phyloP scores from a whole-genome alignment of 2,329 filamentous ascomycete species.

The Apiospora rasikravindrae region DNA sequence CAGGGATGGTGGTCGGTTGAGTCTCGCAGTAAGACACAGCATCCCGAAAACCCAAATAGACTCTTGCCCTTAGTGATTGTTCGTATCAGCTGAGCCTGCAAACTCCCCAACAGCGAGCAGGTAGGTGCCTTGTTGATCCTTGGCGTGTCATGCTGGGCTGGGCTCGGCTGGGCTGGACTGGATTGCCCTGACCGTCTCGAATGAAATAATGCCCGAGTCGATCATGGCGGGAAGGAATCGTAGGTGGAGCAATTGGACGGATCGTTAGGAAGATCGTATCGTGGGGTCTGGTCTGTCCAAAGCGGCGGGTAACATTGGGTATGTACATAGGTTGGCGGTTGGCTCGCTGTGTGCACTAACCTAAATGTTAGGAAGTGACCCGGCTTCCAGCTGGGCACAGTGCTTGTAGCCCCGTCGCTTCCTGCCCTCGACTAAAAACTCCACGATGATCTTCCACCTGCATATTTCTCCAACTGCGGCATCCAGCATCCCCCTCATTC shows the following conservation, averaged over 20 bases:
- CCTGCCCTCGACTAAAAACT: background rate
- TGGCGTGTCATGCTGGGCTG: background rate
- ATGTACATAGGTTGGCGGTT: too few species aligned
- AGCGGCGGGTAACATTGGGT: background rate
- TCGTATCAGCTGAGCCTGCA: background rate
- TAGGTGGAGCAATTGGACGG: background rate
- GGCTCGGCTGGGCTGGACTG: background rate
- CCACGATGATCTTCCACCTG: background rate
- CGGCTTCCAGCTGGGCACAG: too few species aligned
- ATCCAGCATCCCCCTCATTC: slow-evolving; percentile 7
- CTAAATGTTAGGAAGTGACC: too few species aligned
- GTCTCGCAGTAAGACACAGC: background rate
- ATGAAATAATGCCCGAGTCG: background rate
- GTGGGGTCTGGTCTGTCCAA: background rate
- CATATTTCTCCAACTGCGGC: slow-evolving; percentile 9
- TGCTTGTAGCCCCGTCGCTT: background rate
- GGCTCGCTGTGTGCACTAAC: too few species aligned
- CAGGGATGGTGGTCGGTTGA: background rate
- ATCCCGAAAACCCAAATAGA: background rate
- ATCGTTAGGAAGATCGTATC: background rate
- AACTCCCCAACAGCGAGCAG: background rate
- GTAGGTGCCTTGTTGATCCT: too few species aligned
- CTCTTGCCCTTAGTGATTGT: background rate
- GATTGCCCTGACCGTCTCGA: too few species aligned
- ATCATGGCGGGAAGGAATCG: background rate